phyloP scores from a whole-genome alignment of 305 asterid genomes.

The Fraxinus albicans region DNA sequence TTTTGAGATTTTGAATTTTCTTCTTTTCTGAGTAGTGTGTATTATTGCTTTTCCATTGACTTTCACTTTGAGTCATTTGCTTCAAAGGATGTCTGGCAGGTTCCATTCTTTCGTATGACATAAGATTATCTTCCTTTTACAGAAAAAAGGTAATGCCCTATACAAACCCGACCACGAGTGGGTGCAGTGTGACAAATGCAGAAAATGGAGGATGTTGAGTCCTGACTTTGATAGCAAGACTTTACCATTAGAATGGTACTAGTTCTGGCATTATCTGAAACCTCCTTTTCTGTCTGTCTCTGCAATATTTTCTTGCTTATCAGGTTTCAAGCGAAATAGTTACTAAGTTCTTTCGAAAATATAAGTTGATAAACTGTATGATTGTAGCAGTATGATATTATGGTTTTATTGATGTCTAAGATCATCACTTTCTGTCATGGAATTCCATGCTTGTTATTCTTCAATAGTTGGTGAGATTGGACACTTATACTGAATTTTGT shows the following conservation, averaged over 20 bases:
- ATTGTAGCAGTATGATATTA: not conserved
- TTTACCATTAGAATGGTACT: slow-evolving; percentile 65
- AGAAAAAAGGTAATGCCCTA: slow-evolving; percentile 43
- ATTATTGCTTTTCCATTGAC: not conserved
- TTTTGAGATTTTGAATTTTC: not conserved
- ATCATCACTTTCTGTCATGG: not conserved
- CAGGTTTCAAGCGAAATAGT: not conserved
- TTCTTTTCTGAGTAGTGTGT: not conserved
- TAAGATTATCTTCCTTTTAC: slow-evolving; percentile 27
- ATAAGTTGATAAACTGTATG: not conserved
- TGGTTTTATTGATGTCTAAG: not conserved
- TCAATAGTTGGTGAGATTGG: not conserved
- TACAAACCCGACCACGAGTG: slow-evolving; percentile 67
- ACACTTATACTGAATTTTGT: not conserved
- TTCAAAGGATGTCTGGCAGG: not conserved
- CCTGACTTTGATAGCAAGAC: slow-evolving; percentile 47
- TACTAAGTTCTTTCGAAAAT: slow-evolving; percentile 3
- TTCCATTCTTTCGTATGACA: slow-evolving; percentile 18
- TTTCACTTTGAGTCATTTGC: not conserved
- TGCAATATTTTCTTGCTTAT: not conserved
- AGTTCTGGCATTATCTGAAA: not conserved
- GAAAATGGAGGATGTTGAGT: slow-evolving; percentile 67
- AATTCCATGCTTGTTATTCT: not conserved
- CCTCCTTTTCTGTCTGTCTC: not conserved
- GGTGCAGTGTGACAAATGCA: slow-evolving; percentile 82